A percentile compares a stretch with the other conserved stretches of the same genome.
Conservation (phyloP, 1,284 basidiomycete species). For the Microbotryum silenes-acaulis region DNA sequence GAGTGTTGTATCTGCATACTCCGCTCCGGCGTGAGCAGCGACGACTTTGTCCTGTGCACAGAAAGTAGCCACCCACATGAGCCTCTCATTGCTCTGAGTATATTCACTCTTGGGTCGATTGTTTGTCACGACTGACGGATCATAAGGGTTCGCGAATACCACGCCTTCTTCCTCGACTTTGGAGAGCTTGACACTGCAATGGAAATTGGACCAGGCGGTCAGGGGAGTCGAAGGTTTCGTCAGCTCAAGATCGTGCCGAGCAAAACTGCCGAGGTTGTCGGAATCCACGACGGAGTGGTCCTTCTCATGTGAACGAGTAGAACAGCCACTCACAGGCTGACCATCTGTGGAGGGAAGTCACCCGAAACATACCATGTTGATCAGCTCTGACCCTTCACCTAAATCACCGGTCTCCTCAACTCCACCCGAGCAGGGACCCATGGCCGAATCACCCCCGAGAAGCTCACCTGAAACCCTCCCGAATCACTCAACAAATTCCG, state of each 20-base stretch:
- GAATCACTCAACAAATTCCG: conserved; percentile 62
- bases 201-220: background rate
- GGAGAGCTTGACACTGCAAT: conserved; percentile 46
- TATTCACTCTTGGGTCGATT: background rate
- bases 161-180: conserved; percentile 78
- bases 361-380: conserved; percentile 47
- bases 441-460: background rate
- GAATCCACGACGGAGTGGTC: background rate
- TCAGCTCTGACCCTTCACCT: conserved; percentile 50
- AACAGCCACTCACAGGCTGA: conserved; percentile 52
- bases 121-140: background rate
- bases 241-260: background rate
- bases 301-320: background rate
- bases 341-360: conserved; percentile 56
- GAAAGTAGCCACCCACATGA: too few relatives aligned
- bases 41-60: conserved; percentile 5
- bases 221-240: background rate
- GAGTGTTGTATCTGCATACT: conserved; percentile 64
- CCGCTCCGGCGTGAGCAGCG: conserved; percentile 56
- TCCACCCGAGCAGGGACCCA: too few relatives aligned
- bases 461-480: conserved; percentile 1
- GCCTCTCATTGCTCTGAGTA: background rate
- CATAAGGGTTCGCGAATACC: conserved; percentile 69
- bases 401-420: background rate
- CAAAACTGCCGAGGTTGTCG: background rate